Base-by-base conservation (phyloP, 306 rosid species). In the Geum urbanum region DNA sequence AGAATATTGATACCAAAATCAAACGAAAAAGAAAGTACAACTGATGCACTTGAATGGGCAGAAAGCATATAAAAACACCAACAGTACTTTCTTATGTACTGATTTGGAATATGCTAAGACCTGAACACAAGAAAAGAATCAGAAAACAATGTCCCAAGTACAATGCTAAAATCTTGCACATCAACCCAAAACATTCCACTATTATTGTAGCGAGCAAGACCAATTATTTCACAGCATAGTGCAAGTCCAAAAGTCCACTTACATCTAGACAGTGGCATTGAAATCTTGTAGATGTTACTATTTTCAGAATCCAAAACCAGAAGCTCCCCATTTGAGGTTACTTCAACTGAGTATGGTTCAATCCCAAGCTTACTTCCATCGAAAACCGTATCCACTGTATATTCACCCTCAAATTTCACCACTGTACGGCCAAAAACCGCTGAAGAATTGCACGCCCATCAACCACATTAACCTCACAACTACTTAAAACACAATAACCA, bases 331-430 rank as follows among this genome's bases (percentile, higher is more conserved):
- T 72, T 74, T 62, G 95, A 78, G 37, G 96, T 79, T 12, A 89
- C 71, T 74, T 83, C 84, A 60, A 91, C 82, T 13, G 99, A 78
- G 86, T 87, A 68, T 65, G 99, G 99, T 73, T 95, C 99, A 75
- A 95, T 91, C 77, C 99, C 96, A 63, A 86, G 80, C 83, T 91
- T 89, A 73, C 88, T 87, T 72, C 99, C 99, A 77, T 95, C 99
- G 3, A 91, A 89, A 74, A 95, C 86, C 47, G 97, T 95, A 80
- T 91, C 99, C 76, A 94, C 97, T 0, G 78, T 82, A 80, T 84
- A 95, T 63, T 88, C 99, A 72, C 91, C 82, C 81, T 95, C 99
- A 48, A 95, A 95, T 85, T 91, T 95, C 89, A 95, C 80, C 99
- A 87, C 82, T 27, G 99, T 87, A 20, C 97, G 95, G 77, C 77